Base-by-base conservation (phyloP, 2,329 filamentous ascomycete species). In the Eutypella sp. region DNA sequence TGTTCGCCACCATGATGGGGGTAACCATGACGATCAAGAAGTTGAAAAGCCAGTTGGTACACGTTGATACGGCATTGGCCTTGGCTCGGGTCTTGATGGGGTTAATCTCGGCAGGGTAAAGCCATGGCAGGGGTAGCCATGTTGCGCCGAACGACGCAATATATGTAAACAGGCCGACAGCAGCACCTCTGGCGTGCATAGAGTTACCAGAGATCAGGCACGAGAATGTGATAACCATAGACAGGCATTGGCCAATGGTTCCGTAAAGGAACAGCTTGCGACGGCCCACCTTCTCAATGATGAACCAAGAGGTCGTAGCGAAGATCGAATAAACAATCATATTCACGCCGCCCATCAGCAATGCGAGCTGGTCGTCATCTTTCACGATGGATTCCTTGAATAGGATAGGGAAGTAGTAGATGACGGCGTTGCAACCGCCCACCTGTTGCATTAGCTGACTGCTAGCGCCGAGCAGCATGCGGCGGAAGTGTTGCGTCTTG, bases 101-200 rank as follows among this genome's bases (percentile, higher is more conserved):
- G 58, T 78, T 78, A 49, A 79, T 68, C 52, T 79, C 73, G 36
- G 77, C 76, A 2, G 77, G 71, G 51, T 75, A 76, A 54, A 79
- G 55, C 79, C 80, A 85, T 1, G 81, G 81, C 20, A 84, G 71
- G 15, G 81, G 80, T 6, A 84, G 61, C 74, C 79, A 84, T 1
- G 79, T 81, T 0, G 81, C 81, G 27, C 82, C 83, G 51, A 85
- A 86, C 45, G 81, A 82, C 4, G 81, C 79, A 56, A 86, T 86
- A 64, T 85, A 87, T 3, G 81, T 74, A 66, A 87, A 87, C 11
- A 87, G 66, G 46, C 82, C 82, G 3, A 84, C 81, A 2, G 81
- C 81, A 0, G 84, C 81, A 27, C 84, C 84, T 59, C 85, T 87
- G 3, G 82, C 81, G 6, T 82, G 70, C 1, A 79, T 65, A 0